Evolutionary conservation across 257 asterid genomes (phyloP), one percentile per base, ranked within the genome.

Genomic region (Nicotiana tomentosiformis): DNA sequence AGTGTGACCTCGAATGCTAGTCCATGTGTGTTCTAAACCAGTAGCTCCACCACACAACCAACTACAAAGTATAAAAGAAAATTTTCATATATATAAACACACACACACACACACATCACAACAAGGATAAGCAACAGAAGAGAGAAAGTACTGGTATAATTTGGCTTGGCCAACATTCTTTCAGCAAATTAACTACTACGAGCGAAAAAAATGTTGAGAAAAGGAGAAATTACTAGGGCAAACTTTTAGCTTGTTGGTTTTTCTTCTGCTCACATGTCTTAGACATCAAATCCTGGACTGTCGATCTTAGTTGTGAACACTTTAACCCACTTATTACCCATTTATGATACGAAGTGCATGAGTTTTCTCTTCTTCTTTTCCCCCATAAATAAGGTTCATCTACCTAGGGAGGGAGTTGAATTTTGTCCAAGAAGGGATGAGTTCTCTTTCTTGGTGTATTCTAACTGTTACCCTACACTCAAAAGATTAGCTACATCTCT

Each of bases 21-120:
- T 10, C 89, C 87, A 84, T 0, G 89, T 86, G 85, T 92, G 92
- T 1, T 33, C 70, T 9, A 2, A 0, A 35, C 96, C 96, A 80
- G 92, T 87, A 62, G 91, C 90, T 15, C 82, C 89, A 26, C 96
- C 94, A 85, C 96, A 92, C 33, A 88, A 85, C 96, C 96, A 92
- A 86, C 96, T 92, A 84, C 80, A 82, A 62, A 65, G 30, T 17
- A 35, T 32, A 57, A 23, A 84, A 8, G 16, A 58, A 15, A 39
- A 14, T 23, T 46, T 49, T 2, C 4, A 26, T 7, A 51, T 29
- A 29, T 26, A 23, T 11, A 20, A 0, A 32, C 0, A 32, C 0
- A 32, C 33, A 32, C 35, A 32, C 0, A 32, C 35, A 32, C 35
- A 32, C 35, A 3, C 35, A 3, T 12, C 17, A 53, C 5, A 53